Base-by-base conservation (phyloP, 768 basidiomycete genomes). In the Leccinum broughii region DNA sequence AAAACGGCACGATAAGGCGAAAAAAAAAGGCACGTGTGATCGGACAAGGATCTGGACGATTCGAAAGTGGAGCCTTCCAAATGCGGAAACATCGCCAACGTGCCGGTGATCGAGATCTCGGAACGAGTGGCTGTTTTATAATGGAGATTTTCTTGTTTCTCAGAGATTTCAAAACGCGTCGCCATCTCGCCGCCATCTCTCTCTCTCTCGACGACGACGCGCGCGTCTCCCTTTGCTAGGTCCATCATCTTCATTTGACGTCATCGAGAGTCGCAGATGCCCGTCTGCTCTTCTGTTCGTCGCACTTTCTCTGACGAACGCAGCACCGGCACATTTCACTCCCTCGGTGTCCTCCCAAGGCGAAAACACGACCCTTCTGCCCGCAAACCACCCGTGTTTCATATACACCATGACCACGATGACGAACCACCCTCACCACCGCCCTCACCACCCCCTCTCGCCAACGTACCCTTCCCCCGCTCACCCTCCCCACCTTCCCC, bases 311-410 rank as follows among this genome's bases (percentile, higher is more conserved):
- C 78, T 46, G 75, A 79, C 28, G 76, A 79, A 57, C 69, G 67
- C 54, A 78, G 79, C 44, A 70, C 76, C 22, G 84, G 83, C 60
- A 78, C 85, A 22, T 85, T 85, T 58, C 75, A 76, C 17, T 71
- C 81, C 11, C 74, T 86, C 50, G 77, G 78, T 28, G 53, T 66
- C 17, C 79, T 85, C 37, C 85, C 85, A 51, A 76, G 75, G 30
- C 74, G 79, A 63, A 66, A 71, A 15, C 52, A 52, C 20, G 50
- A 54, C 68, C 61, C 56, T 57, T 52, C 67, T 52, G 44, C 56
- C 53, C 66, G 50, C 6, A 70, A 66, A 60, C 26, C 17, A 0
- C 58, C 63, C 57, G 57, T 66, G n/a, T 69, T 66, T 48, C 54
- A 68, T 28, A 48, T 75, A 28, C 30, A 62, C 5, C 60, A 59